Base-by-base conservation (phyloP, 208 protist genomes). In the Wallacemonas sp. region DNA sequence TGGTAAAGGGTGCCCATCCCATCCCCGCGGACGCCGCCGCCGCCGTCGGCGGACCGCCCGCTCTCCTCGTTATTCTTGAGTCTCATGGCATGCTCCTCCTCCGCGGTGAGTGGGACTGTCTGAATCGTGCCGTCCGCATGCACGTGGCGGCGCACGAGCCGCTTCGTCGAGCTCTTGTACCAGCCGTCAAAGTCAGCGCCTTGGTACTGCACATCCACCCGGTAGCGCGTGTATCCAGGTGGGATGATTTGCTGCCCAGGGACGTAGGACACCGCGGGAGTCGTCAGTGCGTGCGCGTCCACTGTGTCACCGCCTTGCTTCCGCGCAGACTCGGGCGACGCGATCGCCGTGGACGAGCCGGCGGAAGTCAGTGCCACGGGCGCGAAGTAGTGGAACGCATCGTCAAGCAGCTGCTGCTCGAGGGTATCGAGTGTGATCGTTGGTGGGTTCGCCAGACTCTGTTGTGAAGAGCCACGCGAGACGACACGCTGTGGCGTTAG, bases 191-290 rank as follows among this genome's bases (percentile, higher is more conserved):
- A 96, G 55, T 94, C 84, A 39, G 58, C 78, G 17, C 91, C 91
- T 57, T 91, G 83, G 57, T 94, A 96, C 69, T 96, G 91, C 65
- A 96, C 87, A 62, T 96, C 87, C 26, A 96, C 74, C 33, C 87
- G 91, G 70, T 94, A 96, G 21, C 91, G 87, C 37, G 85, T 91
- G 30, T 73, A 64, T n/a, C 91, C 91, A 0, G 87, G 83, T 10
- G 81, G 78, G 37, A 94, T 66, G 15, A 93, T 82, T 59, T 89
- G 85, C 82, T 93, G 83, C 0, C 91, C 91, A 9, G 87, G 91
- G 4, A 94, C 84, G 55, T 95, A 95, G 33, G 37, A 15, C 60
- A 63, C 45, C 38, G 29, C 41, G n/a, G 66, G 38, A 26, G 44
- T 72, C 59, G 21, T 60, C 53, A 46, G 13, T 17, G 29, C n/a